Base-by-base conservation (phyloP, 108 stramenopile genomes). In the Chaetoceros muelleri region DNA sequence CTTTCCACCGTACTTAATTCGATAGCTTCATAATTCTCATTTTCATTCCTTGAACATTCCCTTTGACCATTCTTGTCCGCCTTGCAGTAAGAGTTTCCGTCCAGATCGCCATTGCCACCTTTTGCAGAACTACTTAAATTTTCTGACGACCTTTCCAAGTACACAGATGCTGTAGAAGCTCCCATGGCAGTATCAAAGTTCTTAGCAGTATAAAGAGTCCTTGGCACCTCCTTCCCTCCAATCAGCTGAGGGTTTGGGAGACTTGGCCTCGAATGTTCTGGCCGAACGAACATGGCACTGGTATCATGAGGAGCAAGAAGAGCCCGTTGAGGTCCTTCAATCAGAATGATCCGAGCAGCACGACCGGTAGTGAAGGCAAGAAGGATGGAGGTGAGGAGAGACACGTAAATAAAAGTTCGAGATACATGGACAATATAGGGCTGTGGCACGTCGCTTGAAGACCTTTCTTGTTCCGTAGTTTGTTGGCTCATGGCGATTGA, bases 201-300 rank as follows among this genome's bases (percentile, higher is more conserved):
- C 53, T 82, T 82, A 27, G 79, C 73, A 18, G 76, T 75, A 53
- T 85, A 82, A 3, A 65, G 55, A 3, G 81, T 82, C 44, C 67
- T 64, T 5, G 77, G 81, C 22, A 75, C 64, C 17, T 66, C 67
- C 48, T 78, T 73, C 25, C 77, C 81, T 29, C 45, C 61, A 26
- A 70, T 61, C 0, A 67, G 74, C 7, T 61, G 31, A 21, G 76
- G 74, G 23, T 48, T 24, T 7, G 16, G 60, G 10, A 30, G 26
- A 1, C 30, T 46, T 44, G 24, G 47, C 25, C 52, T 45, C 8
- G 49, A 57, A 48, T 61, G 34, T 54, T 40, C 34, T 10, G 34
- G 34, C 5, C 34, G 34, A 10, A 40, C 34, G 13, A 40, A 40
- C 34, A 40, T 40, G 13, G 34, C 34, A 40, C 34, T 40, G 34